Base-by-base conservation (phyloP, 768 basidiomycete genomes). In the Boletus patriciae region DNA sequence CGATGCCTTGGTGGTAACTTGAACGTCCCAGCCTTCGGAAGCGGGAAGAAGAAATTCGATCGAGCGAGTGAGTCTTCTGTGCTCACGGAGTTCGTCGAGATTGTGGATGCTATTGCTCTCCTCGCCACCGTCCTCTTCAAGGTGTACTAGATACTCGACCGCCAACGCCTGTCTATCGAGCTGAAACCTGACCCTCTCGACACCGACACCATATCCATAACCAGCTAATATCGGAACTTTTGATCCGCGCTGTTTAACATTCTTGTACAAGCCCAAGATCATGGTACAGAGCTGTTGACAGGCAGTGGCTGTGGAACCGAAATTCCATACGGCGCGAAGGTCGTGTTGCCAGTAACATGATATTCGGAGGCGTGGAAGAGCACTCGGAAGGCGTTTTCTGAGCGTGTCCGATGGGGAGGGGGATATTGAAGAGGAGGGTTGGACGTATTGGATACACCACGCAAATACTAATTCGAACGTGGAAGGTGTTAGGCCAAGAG, bases 311-410 rank as follows among this genome's bases (percentile, higher is more conserved):
- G 83, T 78, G 0, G 86, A 81, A 8, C 85, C 86, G 49, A 94
- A 80, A 38, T 85, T 90, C 92, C 93, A 96, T 38, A 92, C 70
- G 0, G 92, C 83, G 60, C 90, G 89, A 29, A 96, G 82, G 74
- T 97, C 92, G 70, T 96, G 94, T 68, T 95, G 92, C 91, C 92
- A 96, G 68, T 96, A 94, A 67, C 92, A 95, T 2, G 91, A 94
- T 59, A 95, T 83, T 37, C 92, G 86, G 27, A 93, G 68, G 58
- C 81, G 76, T 42, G 74, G 77, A 51, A 66, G 44, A 36, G 31
- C 60, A 31, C 57, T 57, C 18, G 73, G 65, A 45, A 74, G 59
- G 18, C 63, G 64, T 50, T 33, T 66, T 52, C 62, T 67, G 62
- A 74, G 66, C 45, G 66, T 60, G 71, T 81, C 66, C 66, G 78